Evolutionary conservation across 2,329 filamentous ascomycete species (phyloP).

Genomic region (Dichotomopilus funicola): DNA sequence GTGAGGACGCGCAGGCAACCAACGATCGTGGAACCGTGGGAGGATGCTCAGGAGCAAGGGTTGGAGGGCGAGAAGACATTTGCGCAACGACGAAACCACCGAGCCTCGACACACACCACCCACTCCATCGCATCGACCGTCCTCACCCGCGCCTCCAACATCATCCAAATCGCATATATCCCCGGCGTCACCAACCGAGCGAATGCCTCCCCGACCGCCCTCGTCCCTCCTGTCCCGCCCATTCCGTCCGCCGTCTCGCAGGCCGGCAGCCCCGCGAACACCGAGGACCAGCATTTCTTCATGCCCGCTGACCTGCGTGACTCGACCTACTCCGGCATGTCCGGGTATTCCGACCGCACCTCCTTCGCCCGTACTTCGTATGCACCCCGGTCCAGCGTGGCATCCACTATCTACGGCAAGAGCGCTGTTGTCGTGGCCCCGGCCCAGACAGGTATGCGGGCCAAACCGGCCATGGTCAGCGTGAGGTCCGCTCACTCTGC

Average conservation of each 20-base stretch:
- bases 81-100: constrained; percentile 49
- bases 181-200: constrained; percentile 93
- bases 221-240: constrained; percentile 89
- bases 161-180: constrained; percentile 99
- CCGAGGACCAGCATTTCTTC: constrained; percentile 84
- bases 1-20: constrained; percentile 72
- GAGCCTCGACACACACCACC: constrained; percentile 78
- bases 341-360: constrained; percentile 54
- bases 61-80: constrained; percentile 47
- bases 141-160: constrained; percentile 91
- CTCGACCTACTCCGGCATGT: constrained; percentile 79
- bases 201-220: constrained; percentile 72
- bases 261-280: constrained; percentile 48
- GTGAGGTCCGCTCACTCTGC: constrained; percentile 65
- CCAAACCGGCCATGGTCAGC: constrained; percentile 87
- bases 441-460: constrained; percentile 78
- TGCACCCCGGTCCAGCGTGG: constrained; percentile 65
- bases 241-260: constrained; percentile 66
- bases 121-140: constrained; percentile 93
- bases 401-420: constrained; percentile 89
- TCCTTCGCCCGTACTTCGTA: constrained; percentile 55
- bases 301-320: constrained; percentile 84
- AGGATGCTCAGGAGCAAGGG: constrained; percentile 48
- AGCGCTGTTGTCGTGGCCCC: constrained; percentile 77
- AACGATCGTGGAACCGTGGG: constrained; percentile 46